phyloP scores from a whole-genome alignment of 2,329 filamentous ascomycete species.

The Pseudophaeomoniella oleicola region DNA sequence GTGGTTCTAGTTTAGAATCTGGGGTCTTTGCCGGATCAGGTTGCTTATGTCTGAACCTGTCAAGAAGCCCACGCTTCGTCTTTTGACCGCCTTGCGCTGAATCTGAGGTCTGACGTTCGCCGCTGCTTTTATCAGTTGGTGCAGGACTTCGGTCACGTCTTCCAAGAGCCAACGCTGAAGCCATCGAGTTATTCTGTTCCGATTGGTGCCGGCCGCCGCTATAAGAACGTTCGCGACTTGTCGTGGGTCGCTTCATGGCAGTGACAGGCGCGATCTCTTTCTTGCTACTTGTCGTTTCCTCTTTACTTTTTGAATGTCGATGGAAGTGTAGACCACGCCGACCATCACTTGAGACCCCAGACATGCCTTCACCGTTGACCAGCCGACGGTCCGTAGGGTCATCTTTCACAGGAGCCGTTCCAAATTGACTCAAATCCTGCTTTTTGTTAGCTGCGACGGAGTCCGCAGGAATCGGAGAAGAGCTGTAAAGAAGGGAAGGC shows the following conservation, averaged over 20 bases:
- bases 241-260: slow-evolving; percentile 53
- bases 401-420: slow-evolving; percentile 61
- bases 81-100: slow-evolving; percentile 1
- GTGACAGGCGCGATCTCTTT: slow-evolving; percentile 19
- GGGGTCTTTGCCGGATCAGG: slow-evolving; percentile 29
- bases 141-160: slow-evolving; percentile 67
- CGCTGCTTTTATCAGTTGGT: slow-evolving; percentile 53
- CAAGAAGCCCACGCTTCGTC: slow-evolving; percentile 7
- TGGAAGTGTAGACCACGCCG: slow-evolving; percentile 27
- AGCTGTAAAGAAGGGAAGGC: too few species aligned
- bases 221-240: slow-evolving; percentile 61
- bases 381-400: slow-evolving; percentile 55
- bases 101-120: slow-evolving; percentile 5
- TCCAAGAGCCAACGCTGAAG: slow-evolving; percentile 33
- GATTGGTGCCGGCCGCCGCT: slow-evolving; percentile 36
- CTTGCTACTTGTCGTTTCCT: slow-evolving; percentile 31
- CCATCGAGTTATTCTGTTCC: slow-evolving; percentile 40
- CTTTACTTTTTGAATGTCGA: slow-evolving; percentile 43
- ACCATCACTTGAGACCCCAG: slow-evolving; percentile 33
- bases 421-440: slow-evolving; percentile 61
- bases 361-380: slow-evolving; percentile 30
- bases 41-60: slow-evolving; percentile 4
- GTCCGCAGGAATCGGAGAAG: too few species aligned
- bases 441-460: too few species aligned
- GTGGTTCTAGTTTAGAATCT: slow-evolving; percentile 37